A percentile compares a stretch with the other conserved stretches of the same genome.
These are phyloP conservation scores for Primulina tabacum DNA, from an alignment of 257 asterid species.

Conservation along the genomic window DNA sequence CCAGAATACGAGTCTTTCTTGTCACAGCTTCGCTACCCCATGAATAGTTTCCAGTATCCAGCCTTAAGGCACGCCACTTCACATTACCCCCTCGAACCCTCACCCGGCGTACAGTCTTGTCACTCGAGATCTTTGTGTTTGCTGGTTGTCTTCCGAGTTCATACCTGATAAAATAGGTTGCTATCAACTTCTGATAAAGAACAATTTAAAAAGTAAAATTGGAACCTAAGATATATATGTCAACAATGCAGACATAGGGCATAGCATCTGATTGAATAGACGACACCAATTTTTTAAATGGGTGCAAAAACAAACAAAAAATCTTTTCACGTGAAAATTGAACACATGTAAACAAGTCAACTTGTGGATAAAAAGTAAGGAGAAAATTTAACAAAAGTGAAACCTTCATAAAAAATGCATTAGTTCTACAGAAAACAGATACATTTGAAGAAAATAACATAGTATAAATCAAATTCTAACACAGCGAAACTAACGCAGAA, in stretches of 20 bases:
- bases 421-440: background rate
- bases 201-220: no score
- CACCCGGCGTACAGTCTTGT: slow-evolving; percentile 68
- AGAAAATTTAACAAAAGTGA: background rate
- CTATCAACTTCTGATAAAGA: background rate
- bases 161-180: slow-evolving; percentile 26
- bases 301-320: no score
- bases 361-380: background rate
- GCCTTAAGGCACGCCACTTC: slow-evolving; percentile 69
- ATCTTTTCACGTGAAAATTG: no score
- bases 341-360: no score
- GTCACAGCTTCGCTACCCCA: slow-evolving; percentile 79
- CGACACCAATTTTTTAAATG: no score
- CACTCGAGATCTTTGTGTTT: slow-evolving; percentile 49
- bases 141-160: slow-evolving; percentile 57
- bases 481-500: background rate
- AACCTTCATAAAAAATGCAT: background rate
- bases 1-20: slow-evolving; percentile 62
- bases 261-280: background rate
- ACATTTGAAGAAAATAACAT: no score
- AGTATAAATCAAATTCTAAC: background rate
- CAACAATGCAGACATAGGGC: background rate
- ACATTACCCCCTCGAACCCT: slow-evolving; percentile 30
- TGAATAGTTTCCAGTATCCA: slow-evolving; percentile 66
- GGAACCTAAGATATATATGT: background rate